These are phyloP conservation scores for Mycena rosella DNA, from an alignment of 768 basidiomycete genomes.

Conservation along the genomic window DNA sequence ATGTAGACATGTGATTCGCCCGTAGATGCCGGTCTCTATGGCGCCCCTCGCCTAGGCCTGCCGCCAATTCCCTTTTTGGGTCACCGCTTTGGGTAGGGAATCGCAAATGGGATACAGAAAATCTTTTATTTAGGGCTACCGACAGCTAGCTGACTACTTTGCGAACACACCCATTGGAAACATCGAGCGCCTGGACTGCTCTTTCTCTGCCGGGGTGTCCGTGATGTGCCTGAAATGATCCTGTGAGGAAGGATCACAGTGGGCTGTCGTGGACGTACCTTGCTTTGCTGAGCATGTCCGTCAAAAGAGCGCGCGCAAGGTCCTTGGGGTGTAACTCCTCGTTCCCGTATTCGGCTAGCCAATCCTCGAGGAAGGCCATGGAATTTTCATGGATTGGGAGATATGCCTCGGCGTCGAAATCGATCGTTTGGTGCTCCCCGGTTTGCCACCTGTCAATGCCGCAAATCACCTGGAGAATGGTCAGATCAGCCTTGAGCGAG, in stretches of 20 bases:
- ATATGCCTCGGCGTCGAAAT: background rate
- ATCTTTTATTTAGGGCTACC: background rate
- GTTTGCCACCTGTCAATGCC: constrained; percentile 9
- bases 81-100: background rate
- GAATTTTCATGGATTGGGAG: background rate
- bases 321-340: background rate
- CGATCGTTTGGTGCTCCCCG: background rate
- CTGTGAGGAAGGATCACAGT: background rate
- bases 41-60: background rate
- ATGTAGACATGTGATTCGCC: background rate
- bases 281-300: constrained; percentile 1
- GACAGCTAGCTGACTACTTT: background rate
- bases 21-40: background rate
- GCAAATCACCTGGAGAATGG: background rate
- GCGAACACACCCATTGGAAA: background rate
- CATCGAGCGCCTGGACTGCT: background rate
- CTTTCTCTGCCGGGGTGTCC: background rate
- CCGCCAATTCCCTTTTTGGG: too few species aligned
- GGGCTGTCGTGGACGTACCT: background rate
- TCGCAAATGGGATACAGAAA: background rate
- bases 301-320: background rate
- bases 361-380: background rate
- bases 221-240: background rate
- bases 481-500: background rate
- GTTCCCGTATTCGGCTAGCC: background rate